phyloP scores from a whole-genome alignment of 2,329 filamentous ascomycete species.

The Aspergillus aculeatus region DNA sequence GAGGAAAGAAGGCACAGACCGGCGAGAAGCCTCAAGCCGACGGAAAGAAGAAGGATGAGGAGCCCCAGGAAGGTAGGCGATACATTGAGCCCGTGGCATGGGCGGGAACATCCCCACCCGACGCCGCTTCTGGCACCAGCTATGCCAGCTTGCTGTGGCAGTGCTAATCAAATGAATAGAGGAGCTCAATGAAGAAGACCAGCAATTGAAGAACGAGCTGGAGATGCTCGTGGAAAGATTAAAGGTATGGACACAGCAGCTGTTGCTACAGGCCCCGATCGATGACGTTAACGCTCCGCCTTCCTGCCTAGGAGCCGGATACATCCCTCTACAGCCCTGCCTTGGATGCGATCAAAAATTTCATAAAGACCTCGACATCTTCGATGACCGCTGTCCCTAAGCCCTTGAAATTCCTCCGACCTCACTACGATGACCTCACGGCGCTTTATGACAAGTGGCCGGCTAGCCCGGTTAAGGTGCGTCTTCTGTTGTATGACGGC shows the following conservation, averaged over 20 bases:
- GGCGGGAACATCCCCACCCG: slow-evolving; percentile 3
- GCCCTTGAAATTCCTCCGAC: slow-evolving; percentile 94
- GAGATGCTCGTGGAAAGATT: slow-evolving; percentile 97
- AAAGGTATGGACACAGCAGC: slow-evolving; percentile 58
- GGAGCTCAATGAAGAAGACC: slow-evolving; percentile 95
- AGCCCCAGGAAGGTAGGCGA: slow-evolving; percentile 57
- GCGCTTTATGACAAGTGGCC: slow-evolving; percentile 90
- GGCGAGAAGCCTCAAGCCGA: slow-evolving; percentile 70
- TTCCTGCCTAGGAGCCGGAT: slow-evolving; percentile 69
- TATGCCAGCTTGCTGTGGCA: slow-evolving; percentile 36
- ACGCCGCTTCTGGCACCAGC: slow-evolving; percentile 1
- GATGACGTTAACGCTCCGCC: slow-evolving; percentile 29
- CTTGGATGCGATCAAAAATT: slow-evolving; percentile 93
- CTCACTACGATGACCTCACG: slow-evolving; percentile 88
- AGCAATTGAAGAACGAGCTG: slow-evolving; percentile 95
- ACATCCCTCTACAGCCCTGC: slow-evolving; percentile 84
- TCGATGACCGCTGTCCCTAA: slow-evolving; percentile 99
- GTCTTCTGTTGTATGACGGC: slow-evolving; percentile 6
- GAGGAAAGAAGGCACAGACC: slow-evolving; percentile 55
- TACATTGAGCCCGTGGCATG: background rate
- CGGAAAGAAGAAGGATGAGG: slow-evolving; percentile 72
- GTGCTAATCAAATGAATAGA: slow-evolving; percentile 55
- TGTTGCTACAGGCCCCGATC: slow-evolving; percentile 8
- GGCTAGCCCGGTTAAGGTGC: slow-evolving; percentile 77
- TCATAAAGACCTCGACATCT: slow-evolving; percentile 98